These are phyloP conservation scores for Daldinia caldariorum DNA, from an alignment of 495 filamentous ascomycete genomes.

Conservation along the genomic window DNA sequence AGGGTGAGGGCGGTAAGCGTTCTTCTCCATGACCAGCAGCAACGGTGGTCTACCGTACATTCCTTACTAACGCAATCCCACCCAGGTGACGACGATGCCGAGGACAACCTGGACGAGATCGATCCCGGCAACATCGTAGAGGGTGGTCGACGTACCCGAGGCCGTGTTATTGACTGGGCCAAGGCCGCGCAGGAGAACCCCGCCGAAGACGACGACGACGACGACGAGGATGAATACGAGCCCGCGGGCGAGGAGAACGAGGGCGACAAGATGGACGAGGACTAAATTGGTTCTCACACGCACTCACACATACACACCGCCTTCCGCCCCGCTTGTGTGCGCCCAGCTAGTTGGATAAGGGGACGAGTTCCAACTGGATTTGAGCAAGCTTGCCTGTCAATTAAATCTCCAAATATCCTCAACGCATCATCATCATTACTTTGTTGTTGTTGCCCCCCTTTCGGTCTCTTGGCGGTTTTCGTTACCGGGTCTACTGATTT, in stretches of 20 bases:
- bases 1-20: constrained; percentile 57
- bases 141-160: constrained; percentile 83
- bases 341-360: constrained; percentile 26
- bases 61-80: constrained; percentile 23
- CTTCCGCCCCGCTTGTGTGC: neutral
- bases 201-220: constrained; percentile 76
- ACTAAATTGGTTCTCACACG: constrained; percentile 39
- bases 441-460: neutral
- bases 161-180: constrained; percentile 81
- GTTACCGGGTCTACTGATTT: constrained; percentile 12
- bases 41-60: constrained; percentile 22
- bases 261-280: constrained; percentile 60
- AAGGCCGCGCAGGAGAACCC: constrained; percentile 77
- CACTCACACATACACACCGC: neutral
- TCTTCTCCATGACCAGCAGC: constrained; percentile 21
- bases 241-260: constrained; percentile 47
- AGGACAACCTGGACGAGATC: constrained; percentile 90
- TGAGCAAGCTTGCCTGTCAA: constrained; percentile 8
- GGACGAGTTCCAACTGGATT: constrained; percentile 20
- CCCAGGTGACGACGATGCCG: constrained; percentile 72
- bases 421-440: constrained; percentile 9
- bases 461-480: constrained; percentile 19
- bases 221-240: constrained; percentile 77
- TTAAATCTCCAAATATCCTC: constrained; percentile 8
- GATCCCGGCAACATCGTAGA: constrained; percentile 85